A percentile compares a stretch with the other conserved stretches of the same genome.
These are phyloP conservation scores for Cryptococcus deneoformans DNA, from an alignment of 1,284 basidiomycete genomes.

Conservation along the genomic window DNA sequence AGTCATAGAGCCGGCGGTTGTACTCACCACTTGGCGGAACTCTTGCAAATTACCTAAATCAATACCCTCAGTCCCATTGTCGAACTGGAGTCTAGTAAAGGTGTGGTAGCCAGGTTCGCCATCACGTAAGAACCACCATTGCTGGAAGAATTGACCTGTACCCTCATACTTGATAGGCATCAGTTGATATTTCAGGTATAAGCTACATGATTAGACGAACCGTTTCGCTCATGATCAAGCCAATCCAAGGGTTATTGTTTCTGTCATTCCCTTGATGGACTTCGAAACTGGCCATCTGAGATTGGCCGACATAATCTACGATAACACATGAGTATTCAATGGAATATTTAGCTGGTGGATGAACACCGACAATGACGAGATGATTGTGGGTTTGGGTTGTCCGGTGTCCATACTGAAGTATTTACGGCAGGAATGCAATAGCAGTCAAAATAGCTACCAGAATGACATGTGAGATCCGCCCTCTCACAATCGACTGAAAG, in stretches of 20 bases:
- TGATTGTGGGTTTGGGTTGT: slow-evolving; percentile 10
- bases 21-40: slow-evolving; percentile 20
- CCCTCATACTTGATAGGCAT: slow-evolving; percentile 2
- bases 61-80: slow-evolving; percentile 10
- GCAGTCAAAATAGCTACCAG: slow-evolving; percentile 10
- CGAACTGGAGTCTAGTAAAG: slow-evolving; percentile 26
- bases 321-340: neutral
- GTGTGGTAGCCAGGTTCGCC: slow-evolving; percentile 32
- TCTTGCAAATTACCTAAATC: slow-evolving; percentile 24
- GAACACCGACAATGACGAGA: slow-evolving; percentile 8
- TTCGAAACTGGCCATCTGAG: slow-evolving; percentile 8
- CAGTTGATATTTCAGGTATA: neutral
- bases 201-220: neutral
- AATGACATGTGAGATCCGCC: neutral
- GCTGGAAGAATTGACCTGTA: slow-evolving; percentile 29
- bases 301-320: slow-evolving; percentile 9
- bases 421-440: slow-evolving; percentile 7
- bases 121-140: slow-evolving; percentile 37
- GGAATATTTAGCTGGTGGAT: too few species aligned
- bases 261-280: slow-evolving; percentile 6
- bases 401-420: slow-evolving; percentile 6
- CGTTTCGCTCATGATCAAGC: slow-evolving; percentile 13
- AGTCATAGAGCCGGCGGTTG: slow-evolving; percentile 5
- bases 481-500: too few species aligned
- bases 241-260: slow-evolving; percentile 4